A percentile compares a stretch with the other conserved stretches of the same genome.
These are phyloP conservation scores for Candida koratica DNA, from an alignment of 805 yeast species.

Conservation along the genomic window DNA sequence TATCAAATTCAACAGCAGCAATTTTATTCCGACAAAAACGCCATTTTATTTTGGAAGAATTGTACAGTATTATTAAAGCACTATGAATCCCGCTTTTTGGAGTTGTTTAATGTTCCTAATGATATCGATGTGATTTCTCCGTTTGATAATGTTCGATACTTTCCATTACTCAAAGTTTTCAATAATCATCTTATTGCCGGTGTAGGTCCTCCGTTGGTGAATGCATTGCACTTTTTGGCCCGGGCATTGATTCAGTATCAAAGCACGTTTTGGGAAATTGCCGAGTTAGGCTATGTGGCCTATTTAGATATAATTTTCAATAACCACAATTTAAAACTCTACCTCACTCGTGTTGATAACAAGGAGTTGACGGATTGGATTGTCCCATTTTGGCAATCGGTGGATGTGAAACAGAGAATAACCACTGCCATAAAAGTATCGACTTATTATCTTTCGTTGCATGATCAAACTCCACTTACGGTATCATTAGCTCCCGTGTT, in stretches of 20 bases:
- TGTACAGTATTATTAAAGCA: conserved; percentile 31
- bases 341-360: conserved; percentile 8
- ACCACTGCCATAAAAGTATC: conserved; percentile 7
- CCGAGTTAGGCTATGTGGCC: conserved; percentile 49
- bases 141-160: conserved; percentile 28
- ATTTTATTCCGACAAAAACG: conserved; percentile 39
- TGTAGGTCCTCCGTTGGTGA: conserved; percentile 48
- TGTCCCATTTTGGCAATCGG: conserved; percentile 21
- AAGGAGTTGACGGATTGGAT: conserved; percentile 28
- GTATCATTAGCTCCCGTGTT: conserved; percentile 1
- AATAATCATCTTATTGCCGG: conserved; percentile 51
- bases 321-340: conserved; percentile 45
- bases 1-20: conserved; percentile 51
- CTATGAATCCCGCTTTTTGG: conserved; percentile 10
- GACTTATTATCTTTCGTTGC: conserved; percentile 4
- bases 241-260: conserved; percentile 42
- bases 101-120: conserved; percentile 23
- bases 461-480: neutral
- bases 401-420: conserved; percentile 5
- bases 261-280: conserved; percentile 49
- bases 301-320: conserved; percentile 58
- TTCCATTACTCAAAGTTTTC: conserved; percentile 37
- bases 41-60: conserved; percentile 48
- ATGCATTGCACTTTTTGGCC: conserved; percentile 50
- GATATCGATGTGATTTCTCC: conserved; percentile 30